Base-by-base conservation (phyloP, 306 rosid genomes). In the Fragaria vesca region DNA sequence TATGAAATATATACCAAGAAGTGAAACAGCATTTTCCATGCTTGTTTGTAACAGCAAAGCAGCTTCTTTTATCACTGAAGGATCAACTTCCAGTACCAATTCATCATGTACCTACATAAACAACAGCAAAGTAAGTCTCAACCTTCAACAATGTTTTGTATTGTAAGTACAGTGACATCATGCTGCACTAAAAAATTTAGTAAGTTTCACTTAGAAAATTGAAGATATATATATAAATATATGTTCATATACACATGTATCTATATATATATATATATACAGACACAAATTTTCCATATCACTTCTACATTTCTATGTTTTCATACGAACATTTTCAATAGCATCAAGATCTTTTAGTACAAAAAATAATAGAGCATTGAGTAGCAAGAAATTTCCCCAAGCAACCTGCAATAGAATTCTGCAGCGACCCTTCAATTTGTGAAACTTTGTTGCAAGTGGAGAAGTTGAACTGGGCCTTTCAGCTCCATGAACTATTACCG, bases 11-110 rank as follows among this genome's bases (percentile, higher is more conserved):
- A 71, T 84, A 95, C 99, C 99, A 81, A 83, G 90, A 77, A 95
- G 97, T 48, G 84, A 87, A 57, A 90, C 89, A n/a, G 97, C 96
- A 82, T 88, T 88, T 83, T 91, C 99, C 99, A 95, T 95, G 91
- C 97, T 82, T 71, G 80, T 86, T 80, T 86, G 90, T 76, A 95
- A 84, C 87, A 95, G 74, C 26, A 81, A 52, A 55, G 90, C 94
- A 70, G 99, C 97, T 86, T 95, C 97, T 50, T 87, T 91, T 69
- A 85, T 70, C 55, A 91, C 77, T 63, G 89, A 85, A 80, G 93
- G 97, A 80, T 93, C 93, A 81, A 82, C 97, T 93, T 95, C 97
- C 81, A 95, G 86, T 80, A 95, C 94, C 74, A 93, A 82, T 83
- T 95, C 99, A 78, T 95, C 99, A 66, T 95, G 99, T 69, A 95